Percentiles rank a stretch among this genome's conserved stretches.
These are phyloP conservation scores for Babesia gibsoni DNA, from an alignment of 169 alveolate genomes.

Conservation along the genomic window DNA sequence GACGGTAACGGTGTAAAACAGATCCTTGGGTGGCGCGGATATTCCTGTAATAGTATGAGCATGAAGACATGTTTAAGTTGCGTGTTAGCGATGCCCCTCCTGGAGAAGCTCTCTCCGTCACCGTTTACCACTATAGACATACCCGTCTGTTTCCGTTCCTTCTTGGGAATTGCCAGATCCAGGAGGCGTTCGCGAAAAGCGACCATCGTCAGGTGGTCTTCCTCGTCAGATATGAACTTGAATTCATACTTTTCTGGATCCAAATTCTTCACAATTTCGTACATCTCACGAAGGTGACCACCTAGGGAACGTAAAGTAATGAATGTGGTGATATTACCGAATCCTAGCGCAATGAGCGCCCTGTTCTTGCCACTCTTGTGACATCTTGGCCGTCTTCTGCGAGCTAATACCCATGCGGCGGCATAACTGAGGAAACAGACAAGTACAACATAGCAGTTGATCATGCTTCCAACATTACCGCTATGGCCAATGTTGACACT, in stretches of 20 bases:
- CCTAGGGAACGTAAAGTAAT: background rate
- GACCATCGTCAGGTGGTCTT: constrained; percentile 1
- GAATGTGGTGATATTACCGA: constrained; percentile 2
- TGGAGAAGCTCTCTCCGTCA: background rate
- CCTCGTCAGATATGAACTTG: background rate
- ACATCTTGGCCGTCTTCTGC: background rate
- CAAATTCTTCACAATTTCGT: constrained; percentile 17
- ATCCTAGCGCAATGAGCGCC: constrained; percentile 36
- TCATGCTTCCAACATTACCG: background rate
- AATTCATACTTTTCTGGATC: constrained; percentile 11
- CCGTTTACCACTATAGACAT: too few species aligned
- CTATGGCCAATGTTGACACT: too few species aligned
- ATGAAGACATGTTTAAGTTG: too few species aligned
- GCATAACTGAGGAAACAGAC: background rate
- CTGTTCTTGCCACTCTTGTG: background rate
- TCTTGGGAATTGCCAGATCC: background rate
- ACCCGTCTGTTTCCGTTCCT: too few species aligned
- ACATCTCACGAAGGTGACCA: constrained; percentile 59
- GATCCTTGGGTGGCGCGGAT: background rate
- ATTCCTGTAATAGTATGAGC: too few species aligned
- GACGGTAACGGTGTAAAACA: background rate
- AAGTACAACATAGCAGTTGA: background rate
- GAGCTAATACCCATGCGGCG: background rate
- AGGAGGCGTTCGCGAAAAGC: background rate
- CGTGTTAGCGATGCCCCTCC: background rate